Evolutionary conservation across 2,329 filamentous ascomycete genomes (phyloP), one percentile per base, ranked within the genome.

Genomic region (Sordariomycetes sp.): DNA sequence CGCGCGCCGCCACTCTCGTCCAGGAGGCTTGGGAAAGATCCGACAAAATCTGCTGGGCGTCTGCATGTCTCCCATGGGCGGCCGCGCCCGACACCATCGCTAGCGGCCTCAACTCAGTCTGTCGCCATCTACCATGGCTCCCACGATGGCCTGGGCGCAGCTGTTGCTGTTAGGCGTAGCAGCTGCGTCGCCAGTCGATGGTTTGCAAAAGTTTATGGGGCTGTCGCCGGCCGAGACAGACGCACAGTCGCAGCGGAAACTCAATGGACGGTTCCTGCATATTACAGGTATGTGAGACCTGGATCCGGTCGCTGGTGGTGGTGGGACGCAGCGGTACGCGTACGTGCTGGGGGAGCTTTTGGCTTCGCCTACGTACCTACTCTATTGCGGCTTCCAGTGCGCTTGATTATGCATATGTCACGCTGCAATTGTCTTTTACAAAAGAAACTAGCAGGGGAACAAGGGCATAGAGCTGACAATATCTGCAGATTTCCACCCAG

Each of bases 401-500:
- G 11, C 4, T 8, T 27, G n/a, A 11, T 25, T 25, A 9, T 25
- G 9, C 15, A 15, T 8, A 29, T 29, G 15, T 8, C 8, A 9
- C 8, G n/a, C 9, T 10, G 18, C 12, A 18, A 12, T 17, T 31
- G 29, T 12, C 8, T 18, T 17, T 17, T 21, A 12, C 19, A 12
- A 21, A n/a, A 31, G 4, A 17, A 31, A 12, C 11, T 9, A 8
- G 15, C 11, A 27, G n/a, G 8, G 8, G 12, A n/a, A 34, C n/a
- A 7, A 18, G 8, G 25, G 3, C 40, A 36, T 38, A 39, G n/a
- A 18, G n/a, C 21, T 30, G 33, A 17, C 34, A 37, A 31, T 28
- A 20, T 29, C 38, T 33, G 35, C 46, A 94, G 92, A 98, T 61
- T 73, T 96, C 47, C 92, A 98, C 51, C 86, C 87, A 30, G 92